These are phyloP conservation scores for Chlorella sp. DNA, from an alignment of 139 green algal species.

Conservation along the genomic window DNA sequence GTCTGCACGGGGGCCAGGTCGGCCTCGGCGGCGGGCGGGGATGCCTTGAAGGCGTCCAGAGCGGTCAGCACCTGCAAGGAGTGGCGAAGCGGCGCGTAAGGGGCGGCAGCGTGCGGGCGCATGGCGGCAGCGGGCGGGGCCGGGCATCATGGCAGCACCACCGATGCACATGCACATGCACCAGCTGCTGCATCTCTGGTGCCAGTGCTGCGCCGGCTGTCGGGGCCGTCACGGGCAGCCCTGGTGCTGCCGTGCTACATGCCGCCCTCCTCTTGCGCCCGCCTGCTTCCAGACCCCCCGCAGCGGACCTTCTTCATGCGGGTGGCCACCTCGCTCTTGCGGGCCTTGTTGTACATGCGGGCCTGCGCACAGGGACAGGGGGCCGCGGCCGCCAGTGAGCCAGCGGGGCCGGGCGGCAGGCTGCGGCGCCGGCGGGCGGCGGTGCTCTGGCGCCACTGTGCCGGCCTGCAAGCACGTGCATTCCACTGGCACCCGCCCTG, in stretches of 20 bases:
- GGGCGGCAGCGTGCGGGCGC: too few species aligned
- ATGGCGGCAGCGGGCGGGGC: too few species aligned
- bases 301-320: constrained; percentile 87
- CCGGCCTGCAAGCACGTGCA: too few species aligned
- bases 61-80: constrained; percentile 49
- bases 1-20: constrained; percentile 75
- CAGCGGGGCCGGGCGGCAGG: too few species aligned
- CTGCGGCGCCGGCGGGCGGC: too few species aligned
- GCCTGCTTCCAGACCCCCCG: background rate
- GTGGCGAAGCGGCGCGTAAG: background rate
- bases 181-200: background rate
- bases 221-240: too few species aligned
- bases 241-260: background rate
- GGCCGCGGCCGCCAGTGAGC: too few species aligned
- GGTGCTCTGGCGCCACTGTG: too few species aligned
- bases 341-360: constrained; percentile 82
- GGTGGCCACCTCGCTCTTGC: constrained; percentile 85
- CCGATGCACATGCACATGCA: background rate
- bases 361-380: background rate
- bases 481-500: too few species aligned
- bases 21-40: constrained; percentile 50
- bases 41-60: constrained; percentile 70
- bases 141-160: too few species aligned
- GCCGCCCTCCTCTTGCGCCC: background rate
- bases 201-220: too few species aligned